Percentiles rank a stretch among this genome's conserved stretches.
Evolutionary conservation across 257 asterid species (phyloP).

Genomic region (Solanum clarkiae): DNA sequence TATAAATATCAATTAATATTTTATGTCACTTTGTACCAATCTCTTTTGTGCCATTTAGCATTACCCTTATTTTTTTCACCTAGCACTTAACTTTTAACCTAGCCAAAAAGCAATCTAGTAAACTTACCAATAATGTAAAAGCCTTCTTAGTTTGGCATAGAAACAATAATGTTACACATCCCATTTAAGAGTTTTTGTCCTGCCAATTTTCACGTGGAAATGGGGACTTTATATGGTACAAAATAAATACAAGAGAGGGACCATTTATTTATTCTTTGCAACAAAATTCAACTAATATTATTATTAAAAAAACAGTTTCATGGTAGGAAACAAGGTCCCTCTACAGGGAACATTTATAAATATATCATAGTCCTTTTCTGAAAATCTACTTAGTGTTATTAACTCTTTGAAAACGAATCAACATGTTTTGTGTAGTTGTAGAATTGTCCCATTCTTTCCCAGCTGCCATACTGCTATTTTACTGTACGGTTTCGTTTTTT

Average conservation of each 20-base stretch:
- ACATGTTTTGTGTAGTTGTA: not conserved
- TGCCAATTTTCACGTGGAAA: not conserved
- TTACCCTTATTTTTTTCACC: not conserved
- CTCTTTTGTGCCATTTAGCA: no score
- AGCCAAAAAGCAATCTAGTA: not conserved
- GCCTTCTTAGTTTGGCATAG: not conserved
- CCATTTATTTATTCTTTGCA: not conserved
- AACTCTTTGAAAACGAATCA: slow-evolving; percentile 10
- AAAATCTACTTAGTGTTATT: slow-evolving; percentile 4
- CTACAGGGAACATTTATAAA: slow-evolving; percentile 21
- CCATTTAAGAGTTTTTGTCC: not conserved
- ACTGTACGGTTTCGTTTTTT: not conserved
- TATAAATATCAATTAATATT: no score
- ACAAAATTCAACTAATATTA: not conserved
- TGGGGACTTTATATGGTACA: not conserved
- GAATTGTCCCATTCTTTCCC: slow-evolving; percentile 15
- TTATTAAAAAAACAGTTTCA: slow-evolving; percentile 8
- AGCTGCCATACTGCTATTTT: slow-evolving; percentile 2
- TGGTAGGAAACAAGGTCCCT: slow-evolving; percentile 37
- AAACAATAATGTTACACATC: not conserved
- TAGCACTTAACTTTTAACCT: not conserved
- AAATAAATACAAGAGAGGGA: slow-evolving; percentile 6
- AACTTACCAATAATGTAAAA: not conserved
- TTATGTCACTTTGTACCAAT: no score
- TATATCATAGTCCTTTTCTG: slow-evolving; percentile 4